Conservation (phyloP, 331 rosid species). For the Malus hybrid region DNA sequence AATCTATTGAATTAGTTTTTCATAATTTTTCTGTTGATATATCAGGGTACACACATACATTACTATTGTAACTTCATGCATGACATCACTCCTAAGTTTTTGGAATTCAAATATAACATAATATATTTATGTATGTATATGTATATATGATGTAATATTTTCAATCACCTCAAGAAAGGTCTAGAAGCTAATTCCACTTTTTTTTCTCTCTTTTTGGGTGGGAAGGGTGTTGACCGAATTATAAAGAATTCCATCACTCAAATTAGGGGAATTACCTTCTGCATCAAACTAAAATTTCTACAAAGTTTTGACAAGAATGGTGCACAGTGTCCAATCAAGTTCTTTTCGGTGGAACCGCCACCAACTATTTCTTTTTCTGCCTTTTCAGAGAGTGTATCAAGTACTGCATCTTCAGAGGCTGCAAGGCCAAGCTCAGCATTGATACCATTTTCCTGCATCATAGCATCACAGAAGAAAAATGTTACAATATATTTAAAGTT, state of each 20-base stretch:
- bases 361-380: constrained; percentile 88
- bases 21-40: neutral
- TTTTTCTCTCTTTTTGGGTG: neutral
- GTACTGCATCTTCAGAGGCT: constrained; percentile 86
- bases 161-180: neutral
- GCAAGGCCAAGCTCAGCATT: constrained; percentile 87
- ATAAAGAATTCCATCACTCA: neutral
- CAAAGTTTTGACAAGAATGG: constrained; percentile 77
- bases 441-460: constrained; percentile 66
- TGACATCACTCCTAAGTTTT: constrained; percentile 2
- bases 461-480: neutral
- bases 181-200: neutral
- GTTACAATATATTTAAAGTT: neutral
- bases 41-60: neutral
- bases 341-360: constrained; percentile 54
- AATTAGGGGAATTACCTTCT: constrained; percentile 49
- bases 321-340: constrained; percentile 74
- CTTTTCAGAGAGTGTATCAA: constrained; percentile 76
- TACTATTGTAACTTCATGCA: neutral
- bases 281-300: constrained; percentile 81
- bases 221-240: neutral
- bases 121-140: too few species aligned
- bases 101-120: neutral
- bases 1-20: constrained; percentile 1
- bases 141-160: neutral